phyloP scores from a whole-genome alignment of 305 asterid species.

The Fraxinus greggii region DNA sequence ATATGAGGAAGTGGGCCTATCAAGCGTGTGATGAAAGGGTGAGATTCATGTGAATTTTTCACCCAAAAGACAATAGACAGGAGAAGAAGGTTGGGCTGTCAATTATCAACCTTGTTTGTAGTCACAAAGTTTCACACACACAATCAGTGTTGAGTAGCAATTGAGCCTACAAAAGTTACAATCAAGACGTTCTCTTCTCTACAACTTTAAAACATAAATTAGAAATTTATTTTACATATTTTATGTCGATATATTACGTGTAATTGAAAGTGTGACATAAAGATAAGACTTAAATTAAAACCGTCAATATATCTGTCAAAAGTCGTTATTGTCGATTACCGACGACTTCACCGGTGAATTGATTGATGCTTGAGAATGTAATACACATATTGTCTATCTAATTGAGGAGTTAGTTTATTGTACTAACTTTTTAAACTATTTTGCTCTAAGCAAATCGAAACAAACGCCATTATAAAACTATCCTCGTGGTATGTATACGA shows the following conservation, averaged over 20 bases:
- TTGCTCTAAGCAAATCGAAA: background rate
- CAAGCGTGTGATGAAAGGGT: conserved; percentile 50
- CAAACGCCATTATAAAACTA: background rate
- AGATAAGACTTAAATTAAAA: no score
- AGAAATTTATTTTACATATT: background rate
- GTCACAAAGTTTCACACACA: conserved; percentile 26
- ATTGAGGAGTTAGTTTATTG: background rate
- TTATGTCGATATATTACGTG: background rate
- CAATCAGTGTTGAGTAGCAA: conserved; percentile 11
- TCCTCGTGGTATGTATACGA: background rate
- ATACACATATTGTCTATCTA: background rate
- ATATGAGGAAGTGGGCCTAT: conserved; percentile 37
- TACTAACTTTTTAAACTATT: no score
- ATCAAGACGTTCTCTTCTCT: background rate
- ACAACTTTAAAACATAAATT: background rate
- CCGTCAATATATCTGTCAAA: background rate
- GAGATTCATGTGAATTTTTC: conserved; percentile 65
- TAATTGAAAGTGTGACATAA: background rate
- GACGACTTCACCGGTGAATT: background rate
- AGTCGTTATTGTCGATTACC: no score
- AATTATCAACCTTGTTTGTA: conserved; percentile 42
- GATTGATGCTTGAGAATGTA: background rate
- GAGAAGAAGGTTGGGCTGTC: conserved; percentile 56
- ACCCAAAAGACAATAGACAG: conserved; percentile 40
- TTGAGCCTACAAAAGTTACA: background rate